These are phyloP conservation scores for Hypomontagnella monticulosa DNA, from an alignment of 495 filamentous ascomycete genomes.

Conservation along the genomic window DNA sequence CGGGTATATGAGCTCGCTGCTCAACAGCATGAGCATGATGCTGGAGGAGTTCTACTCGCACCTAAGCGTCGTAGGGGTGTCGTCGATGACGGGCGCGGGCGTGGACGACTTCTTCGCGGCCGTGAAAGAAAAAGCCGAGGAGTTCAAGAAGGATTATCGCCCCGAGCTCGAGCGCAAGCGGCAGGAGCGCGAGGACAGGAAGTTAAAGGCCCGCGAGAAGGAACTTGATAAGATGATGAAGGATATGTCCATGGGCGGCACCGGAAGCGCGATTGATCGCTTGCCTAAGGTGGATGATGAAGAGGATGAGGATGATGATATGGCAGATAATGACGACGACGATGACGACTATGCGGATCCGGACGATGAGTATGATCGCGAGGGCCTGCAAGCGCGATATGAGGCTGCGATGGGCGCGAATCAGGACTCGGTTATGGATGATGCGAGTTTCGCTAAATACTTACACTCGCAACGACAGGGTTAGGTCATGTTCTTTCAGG, in stretches of 20 bases:
- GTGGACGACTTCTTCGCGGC: constrained; percentile 93
- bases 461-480: constrained; percentile 51
- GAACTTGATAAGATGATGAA: constrained; percentile 93
- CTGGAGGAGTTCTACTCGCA: constrained; percentile 97
- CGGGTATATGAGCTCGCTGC: constrained; percentile 95
- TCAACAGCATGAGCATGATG: constrained; percentile 98
- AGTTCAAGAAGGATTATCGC: constrained; percentile 91
- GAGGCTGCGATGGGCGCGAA: constrained; percentile 63
- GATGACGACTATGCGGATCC: constrained; percentile 60
- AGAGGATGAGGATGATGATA: constrained; percentile 42
- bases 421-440: constrained; percentile 57
- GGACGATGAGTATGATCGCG: constrained; percentile 61
- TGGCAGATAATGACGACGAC: constrained; percentile 54
- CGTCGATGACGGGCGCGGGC: constrained; percentile 90
- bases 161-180: constrained; percentile 87
- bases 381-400: constrained; percentile 70
- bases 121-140: constrained; percentile 83
- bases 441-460: constrained; percentile 69
- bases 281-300: constrained; percentile 59
- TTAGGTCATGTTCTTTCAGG: background rate
- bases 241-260: constrained; percentile 79
- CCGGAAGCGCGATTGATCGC: constrained; percentile 39
- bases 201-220: constrained; percentile 73
- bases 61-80: constrained; percentile 90
- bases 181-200: constrained; percentile 76